Base-by-base conservation (phyloP, 1,139 yeast species). In the Hemisphaericaspora xylanilytica region DNA sequence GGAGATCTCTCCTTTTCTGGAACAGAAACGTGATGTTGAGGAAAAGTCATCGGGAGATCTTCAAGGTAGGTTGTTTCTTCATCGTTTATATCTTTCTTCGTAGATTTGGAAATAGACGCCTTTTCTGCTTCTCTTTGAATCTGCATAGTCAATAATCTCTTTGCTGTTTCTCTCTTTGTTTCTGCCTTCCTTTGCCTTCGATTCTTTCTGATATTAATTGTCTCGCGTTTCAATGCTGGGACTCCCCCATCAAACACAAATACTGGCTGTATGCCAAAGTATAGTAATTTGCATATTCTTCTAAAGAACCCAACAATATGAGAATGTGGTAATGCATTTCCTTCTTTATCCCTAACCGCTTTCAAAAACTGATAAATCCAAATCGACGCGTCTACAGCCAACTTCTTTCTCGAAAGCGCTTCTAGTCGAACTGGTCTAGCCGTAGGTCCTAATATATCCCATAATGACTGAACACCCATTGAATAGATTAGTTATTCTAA, bases 191-290 rank as follows among this genome's bases (percentile, higher is more conserved):
- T 95, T 49, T 81, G 83, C 34, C 97, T 67, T 45, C 85, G 66
- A 49, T 84, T 85, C 47, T 80, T 75, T 49, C 97, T 72, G 44
- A 76, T 73, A 24, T 70, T 68, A 15, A 90, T 83, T 0, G 97
- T 90, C 41, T 80, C 78, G 46, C 82, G 69, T 63, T 94, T 94
- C 53, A 92, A 65, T 1, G 74, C 73, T 0, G 98, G 98, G 0
- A 96, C 97, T 1, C 95, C 96, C 15, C 99, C 99, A 65, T 94
- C 99, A 65, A 94, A 94, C 0, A 94, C 96, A 70, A 94, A 94
- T 10, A 94, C 85, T 0, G 99, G 98, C 41, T 71, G 74, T 24
- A 94, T 88, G 0, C 97, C 98, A 65, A 82, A 87, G 58, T 80
- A 94, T 14, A 94, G 61, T 42, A 94, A 65, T 54, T 94, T 94